Evolutionary conservation across 257 asterid species (phyloP).

Genomic region (Solanum phureja): DNA sequence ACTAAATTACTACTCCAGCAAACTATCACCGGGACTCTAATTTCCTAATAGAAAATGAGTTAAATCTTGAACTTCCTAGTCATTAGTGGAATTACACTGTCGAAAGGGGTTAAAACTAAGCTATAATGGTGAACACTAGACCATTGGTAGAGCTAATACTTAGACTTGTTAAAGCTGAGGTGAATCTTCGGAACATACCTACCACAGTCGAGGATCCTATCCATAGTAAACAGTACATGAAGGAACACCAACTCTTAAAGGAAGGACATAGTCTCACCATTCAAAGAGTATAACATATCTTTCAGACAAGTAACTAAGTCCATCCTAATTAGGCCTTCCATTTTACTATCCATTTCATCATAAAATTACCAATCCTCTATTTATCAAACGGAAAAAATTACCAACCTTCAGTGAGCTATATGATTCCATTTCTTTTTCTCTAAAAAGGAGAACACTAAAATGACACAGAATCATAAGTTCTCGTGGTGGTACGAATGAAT

Average conservation of each 20-base stretch:
- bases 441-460: background rate
- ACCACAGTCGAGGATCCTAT: background rate
- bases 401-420: no score
- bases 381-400: no score
- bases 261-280: background rate
- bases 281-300: background rate
- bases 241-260: background rate
- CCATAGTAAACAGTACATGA: background rate
- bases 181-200: background rate
- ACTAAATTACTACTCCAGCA: no score
- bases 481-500: background rate
- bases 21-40: no score
- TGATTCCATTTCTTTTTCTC: no score
- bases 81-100: background rate
- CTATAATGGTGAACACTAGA: background rate
- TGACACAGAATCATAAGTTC: background rate
- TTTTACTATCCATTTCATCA: no score
- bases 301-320: no score
- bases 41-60: no score
- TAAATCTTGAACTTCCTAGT: background rate
- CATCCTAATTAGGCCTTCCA: no score
- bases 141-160: background rate
- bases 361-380: no score
- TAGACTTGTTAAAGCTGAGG: background rate
- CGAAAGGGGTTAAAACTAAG: background rate